These are phyloP conservation scores for Neopestalotiopsis sp. DNA, from an alignment of 2,329 filamentous ascomycete species.

Conservation along the genomic window DNA sequence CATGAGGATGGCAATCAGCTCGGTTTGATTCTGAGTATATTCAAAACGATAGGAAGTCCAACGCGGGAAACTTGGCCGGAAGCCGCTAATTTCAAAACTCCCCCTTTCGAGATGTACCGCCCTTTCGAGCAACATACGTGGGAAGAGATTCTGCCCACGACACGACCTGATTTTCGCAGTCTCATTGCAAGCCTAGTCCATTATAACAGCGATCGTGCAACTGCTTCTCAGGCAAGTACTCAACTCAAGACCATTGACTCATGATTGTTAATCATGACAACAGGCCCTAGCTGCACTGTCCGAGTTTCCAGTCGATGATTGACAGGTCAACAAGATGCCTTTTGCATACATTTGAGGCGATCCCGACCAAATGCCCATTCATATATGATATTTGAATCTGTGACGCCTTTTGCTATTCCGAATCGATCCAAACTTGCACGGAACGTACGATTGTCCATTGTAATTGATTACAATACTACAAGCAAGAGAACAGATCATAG, in stretches of 20 bases:
- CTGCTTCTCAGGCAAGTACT: conserved; percentile 62
- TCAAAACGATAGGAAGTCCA: conserved; percentile 89
- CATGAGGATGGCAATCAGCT: conserved; percentile 89
- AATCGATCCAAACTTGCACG: too few relatives aligned
- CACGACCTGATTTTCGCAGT: conserved; percentile 63
- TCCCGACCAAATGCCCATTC: too few relatives aligned
- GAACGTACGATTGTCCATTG: too few relatives aligned
- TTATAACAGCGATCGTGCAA: conserved; percentile 75
- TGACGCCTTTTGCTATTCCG: too few relatives aligned
- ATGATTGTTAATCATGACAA: not conserved
- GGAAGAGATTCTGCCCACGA: conserved; percentile 70
- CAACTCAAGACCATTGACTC: not conserved
- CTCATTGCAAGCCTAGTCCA: conserved; percentile 72
- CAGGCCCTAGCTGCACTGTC: not conserved
- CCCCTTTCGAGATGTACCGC: conserved; percentile 91
- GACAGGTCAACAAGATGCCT: too few relatives aligned
- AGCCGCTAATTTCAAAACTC: conserved; percentile 67
- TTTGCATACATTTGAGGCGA: too few relatives aligned
- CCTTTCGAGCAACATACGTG: conserved; percentile 72
- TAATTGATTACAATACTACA: too few relatives aligned
- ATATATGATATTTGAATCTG: too few relatives aligned
- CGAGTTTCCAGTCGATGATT: not conserved
- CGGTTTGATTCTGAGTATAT: conserved; percentile 88
- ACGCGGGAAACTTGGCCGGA: conserved; percentile 84
- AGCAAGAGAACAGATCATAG: too few relatives aligned